phyloP scores from a whole-genome alignment of 1,139 yeast genomes.

The Sugiyamaella neomexicana region DNA sequence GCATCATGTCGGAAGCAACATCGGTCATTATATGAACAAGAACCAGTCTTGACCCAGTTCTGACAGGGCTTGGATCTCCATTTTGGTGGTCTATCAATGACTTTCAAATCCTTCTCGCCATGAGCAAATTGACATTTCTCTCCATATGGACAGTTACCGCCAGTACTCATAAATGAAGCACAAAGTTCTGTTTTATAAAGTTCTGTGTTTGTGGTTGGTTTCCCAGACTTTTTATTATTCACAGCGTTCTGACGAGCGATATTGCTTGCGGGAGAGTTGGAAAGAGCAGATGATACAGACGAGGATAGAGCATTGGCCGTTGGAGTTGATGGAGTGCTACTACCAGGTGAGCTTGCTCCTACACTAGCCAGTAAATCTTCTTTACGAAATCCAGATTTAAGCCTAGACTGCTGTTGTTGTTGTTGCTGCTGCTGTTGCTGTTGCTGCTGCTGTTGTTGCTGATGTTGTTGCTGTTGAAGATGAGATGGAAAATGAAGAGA shows the following conservation, averaged over 20 bases:
- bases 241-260: slow-evolving; percentile 12
- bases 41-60: slow-evolving; percentile 80
- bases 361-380: slow-evolving; percentile 12
- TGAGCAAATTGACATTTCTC: slow-evolving; percentile 94
- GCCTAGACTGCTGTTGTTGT: slow-evolving; percentile 17
- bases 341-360: slow-evolving; percentile 9
- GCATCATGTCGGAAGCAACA: slow-evolving; percentile 80
- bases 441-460: slow-evolving; percentile 14
- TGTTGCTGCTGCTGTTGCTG: slow-evolving; percentile 18
- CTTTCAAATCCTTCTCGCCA: slow-evolving; percentile 73
- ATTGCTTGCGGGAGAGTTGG: slow-evolving; percentile 14
- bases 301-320: slow-evolving; percentile 13
- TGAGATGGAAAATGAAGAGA: slow-evolving; percentile 14
- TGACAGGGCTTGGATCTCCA: slow-evolving; percentile 92
- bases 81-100: slow-evolving; percentile 72
- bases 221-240: slow-evolving; percentile 32
- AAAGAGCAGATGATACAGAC: slow-evolving; percentile 13
- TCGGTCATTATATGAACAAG: slow-evolving; percentile 85
- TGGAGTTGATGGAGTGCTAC: slow-evolving; percentile 15
- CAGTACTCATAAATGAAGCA: slow-evolving; percentile 67
- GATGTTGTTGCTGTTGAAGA: slow-evolving; percentile 15
- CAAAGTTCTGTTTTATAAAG: slow-evolving; percentile 90
- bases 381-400: slow-evolving; percentile 15
- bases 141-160: slow-evolving; percentile 82
- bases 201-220: slow-evolving; percentile 58